These are phyloP conservation scores for Plasmodium fragile DNA, from an alignment of 169 alveolate species.

Conservation along the genomic window DNA sequence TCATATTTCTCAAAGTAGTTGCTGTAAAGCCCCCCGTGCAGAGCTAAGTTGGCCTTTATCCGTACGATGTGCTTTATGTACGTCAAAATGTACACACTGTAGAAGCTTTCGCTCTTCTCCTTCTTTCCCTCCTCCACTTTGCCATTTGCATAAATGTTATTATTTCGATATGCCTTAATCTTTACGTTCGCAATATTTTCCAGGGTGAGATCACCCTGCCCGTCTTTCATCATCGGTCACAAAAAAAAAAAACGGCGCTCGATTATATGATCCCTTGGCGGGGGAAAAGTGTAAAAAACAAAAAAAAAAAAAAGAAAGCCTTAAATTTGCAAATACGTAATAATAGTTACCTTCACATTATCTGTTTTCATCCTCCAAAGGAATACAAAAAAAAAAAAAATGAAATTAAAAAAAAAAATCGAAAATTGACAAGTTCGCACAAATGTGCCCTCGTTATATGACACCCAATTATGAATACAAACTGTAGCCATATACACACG, in stretches of 20 bases:
- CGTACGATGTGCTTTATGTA: slow-evolving; percentile 69
- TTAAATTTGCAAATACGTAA: neutral
- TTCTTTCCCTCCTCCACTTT: slow-evolving; percentile 11
- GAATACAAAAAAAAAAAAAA: neutral
- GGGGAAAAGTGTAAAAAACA: neutral
- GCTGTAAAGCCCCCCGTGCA: slow-evolving; percentile 71
- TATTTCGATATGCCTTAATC: slow-evolving; percentile 55
- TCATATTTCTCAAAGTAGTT: slow-evolving; percentile 69
- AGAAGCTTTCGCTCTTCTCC: slow-evolving; percentile 4
- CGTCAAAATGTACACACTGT: slow-evolving; percentile 52
- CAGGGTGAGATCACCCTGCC: slow-evolving; percentile 13
- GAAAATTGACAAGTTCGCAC: neutral
- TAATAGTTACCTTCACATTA: neutral
- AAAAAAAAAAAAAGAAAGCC: neutral
- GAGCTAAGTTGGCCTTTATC: slow-evolving; percentile 53
- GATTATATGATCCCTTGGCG: neutral
- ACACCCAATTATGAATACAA: neutral
- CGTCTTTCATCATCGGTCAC: slow-evolving; percentile 16
- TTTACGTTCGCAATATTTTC: slow-evolving; percentile 68
- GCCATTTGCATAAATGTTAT: slow-evolving; percentile 1
- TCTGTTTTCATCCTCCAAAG: neutral
- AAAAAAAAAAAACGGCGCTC: neutral
- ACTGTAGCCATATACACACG: neutral
- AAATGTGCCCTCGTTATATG: neutral
- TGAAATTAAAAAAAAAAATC: neutral